These are phyloP conservation scores for Chrysanthemum seticuspe DNA, from an alignment of 129 eudicot species.

Conservation along the genomic window DNA sequence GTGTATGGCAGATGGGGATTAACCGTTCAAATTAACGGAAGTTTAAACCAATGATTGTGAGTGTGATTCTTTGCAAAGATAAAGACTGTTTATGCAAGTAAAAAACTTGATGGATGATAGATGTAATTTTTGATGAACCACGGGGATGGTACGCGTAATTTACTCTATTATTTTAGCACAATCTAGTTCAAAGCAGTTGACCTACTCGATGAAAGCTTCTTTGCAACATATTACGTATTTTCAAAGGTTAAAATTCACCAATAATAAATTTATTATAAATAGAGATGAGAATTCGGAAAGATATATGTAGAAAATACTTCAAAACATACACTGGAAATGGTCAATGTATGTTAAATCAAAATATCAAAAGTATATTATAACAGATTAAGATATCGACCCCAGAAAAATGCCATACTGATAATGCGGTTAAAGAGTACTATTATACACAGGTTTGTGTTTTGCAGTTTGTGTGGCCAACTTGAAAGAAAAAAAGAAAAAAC, in stretches of 20 bases:
- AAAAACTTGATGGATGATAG: no score
- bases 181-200: no score
- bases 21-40: no score
- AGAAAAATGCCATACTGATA: background rate
- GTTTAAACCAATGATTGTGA: no score
- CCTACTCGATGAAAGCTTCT: background rate
- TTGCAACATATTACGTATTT: background rate
- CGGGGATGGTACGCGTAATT: no score
- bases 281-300: background rate
- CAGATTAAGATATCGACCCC: constrained; percentile 9
- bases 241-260: background rate
- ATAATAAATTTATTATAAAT: background rate
- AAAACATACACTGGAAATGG: background rate
- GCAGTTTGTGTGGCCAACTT: background rate
- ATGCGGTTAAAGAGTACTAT: constrained; percentile 1
- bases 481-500: background rate
- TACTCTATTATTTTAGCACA: no score
- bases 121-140: no score
- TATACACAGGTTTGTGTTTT: constrained; percentile 1
- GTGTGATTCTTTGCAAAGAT: no score
- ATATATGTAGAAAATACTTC: background rate
- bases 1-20: no score
- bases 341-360: constrained; percentile 12
- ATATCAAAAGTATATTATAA: constrained; percentile 1
- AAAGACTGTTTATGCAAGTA: no score